Conservation (phyloP, 305 asterid species). For the Rubia occidens region DNA sequence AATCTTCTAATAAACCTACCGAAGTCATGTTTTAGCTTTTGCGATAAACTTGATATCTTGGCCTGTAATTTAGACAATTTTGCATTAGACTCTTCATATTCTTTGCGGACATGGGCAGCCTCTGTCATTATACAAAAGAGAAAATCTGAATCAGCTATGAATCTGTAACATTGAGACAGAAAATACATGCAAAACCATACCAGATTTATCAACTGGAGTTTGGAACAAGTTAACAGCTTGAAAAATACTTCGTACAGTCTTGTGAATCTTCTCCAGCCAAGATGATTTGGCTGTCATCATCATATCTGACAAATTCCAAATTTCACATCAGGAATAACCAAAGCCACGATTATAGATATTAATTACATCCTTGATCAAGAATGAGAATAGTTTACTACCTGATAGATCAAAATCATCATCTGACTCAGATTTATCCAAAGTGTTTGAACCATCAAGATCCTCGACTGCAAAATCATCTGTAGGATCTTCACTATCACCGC, state of each 20-base stretch:
- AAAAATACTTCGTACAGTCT: slow-evolving; percentile 51
- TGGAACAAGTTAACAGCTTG: slow-evolving; percentile 68
- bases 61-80: slow-evolving; percentile 82
- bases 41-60: slow-evolving; percentile 73
- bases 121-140: slow-evolving; percentile 41
- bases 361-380: slow-evolving; percentile 14
- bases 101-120: slow-evolving; percentile 74
- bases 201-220: slow-evolving; percentile 77
- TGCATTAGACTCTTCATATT: slow-evolving; percentile 70
- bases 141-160: slow-evolving; percentile 17
- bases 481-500: slow-evolving; percentile 28
- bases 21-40: slow-evolving; percentile 51
- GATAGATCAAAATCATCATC: slow-evolving; percentile 69
- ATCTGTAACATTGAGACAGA: slow-evolving; percentile 14
- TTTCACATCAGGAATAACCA: slow-evolving; percentile 9
- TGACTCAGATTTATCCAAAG: slow-evolving; percentile 46
- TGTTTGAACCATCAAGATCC: slow-evolving; percentile 56
- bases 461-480: slow-evolving; percentile 46
- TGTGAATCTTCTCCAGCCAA: slow-evolving; percentile 86
- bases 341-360: not conserved
- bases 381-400: slow-evolving; percentile 33
- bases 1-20: too few species aligned
- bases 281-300: slow-evolving; percentile 47
- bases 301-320: slow-evolving; percentile 42
- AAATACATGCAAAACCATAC: slow-evolving; percentile 34